These are phyloP conservation scores for Debaryomycetaceae sp. DNA, from an alignment of 1,139 yeast genomes.

Conservation along the genomic window DNA sequence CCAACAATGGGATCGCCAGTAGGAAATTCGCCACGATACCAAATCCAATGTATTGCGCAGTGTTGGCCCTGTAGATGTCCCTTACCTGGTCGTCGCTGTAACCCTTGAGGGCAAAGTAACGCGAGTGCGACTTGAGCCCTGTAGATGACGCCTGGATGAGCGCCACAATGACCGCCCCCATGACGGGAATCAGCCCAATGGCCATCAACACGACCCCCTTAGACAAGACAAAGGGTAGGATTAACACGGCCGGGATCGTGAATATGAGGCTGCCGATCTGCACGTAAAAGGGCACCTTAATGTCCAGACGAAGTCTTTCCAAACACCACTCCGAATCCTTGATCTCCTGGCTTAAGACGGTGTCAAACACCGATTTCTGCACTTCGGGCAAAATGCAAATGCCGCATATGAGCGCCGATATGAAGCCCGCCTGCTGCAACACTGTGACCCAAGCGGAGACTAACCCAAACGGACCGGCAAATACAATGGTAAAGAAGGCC, in stretches of 20 bases:
- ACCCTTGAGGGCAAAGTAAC: slow-evolving; percentile 62
- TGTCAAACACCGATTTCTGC: slow-evolving; percentile 53
- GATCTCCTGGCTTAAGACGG: slow-evolving; percentile 47
- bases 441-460: slow-evolving; percentile 51
- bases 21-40: slow-evolving; percentile 57
- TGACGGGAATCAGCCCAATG: slow-evolving; percentile 52
- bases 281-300: slow-evolving; percentile 28
- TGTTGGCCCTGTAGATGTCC: slow-evolving; percentile 22
- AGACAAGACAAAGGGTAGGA: slow-evolving; percentile 20
- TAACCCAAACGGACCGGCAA: slow-evolving; percentile 54
- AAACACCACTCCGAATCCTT: slow-evolving; percentile 45
- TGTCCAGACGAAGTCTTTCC: slow-evolving; percentile 37
- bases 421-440: slow-evolving; percentile 47
- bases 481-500: slow-evolving; percentile 40
- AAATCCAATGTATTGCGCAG: slow-evolving; percentile 41
- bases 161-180: slow-evolving; percentile 57
- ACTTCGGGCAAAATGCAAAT: slow-evolving; percentile 54
- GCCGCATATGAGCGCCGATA: slow-evolving; percentile 49
- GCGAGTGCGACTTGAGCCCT: slow-evolving; percentile 50
- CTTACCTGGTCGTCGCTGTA: slow-evolving; percentile 37
- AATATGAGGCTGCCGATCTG: slow-evolving; percentile 20
- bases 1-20: slow-evolving; percentile 59
- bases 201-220: slow-evolving; percentile 28
- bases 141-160: slow-evolving; percentile 55
- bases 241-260: slow-evolving; percentile 21